Evolutionary conservation across 2,329 filamentous ascomycete species (phyloP).

Genomic region (Penicillium hordei): DNA sequence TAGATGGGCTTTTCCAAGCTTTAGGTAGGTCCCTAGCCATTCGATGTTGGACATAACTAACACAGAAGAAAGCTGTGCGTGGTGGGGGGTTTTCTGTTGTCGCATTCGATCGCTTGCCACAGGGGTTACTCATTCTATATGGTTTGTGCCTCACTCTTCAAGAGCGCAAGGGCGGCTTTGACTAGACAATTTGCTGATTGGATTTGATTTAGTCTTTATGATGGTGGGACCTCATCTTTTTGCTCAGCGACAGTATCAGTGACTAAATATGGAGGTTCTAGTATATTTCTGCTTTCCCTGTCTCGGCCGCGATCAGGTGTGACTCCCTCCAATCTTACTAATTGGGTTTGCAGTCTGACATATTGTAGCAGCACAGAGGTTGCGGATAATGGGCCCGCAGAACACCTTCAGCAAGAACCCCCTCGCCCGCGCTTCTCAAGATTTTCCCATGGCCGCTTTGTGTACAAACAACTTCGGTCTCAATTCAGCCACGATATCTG

Average conservation of each 20-base stretch:
- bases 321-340: background rate
- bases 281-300: background rate
- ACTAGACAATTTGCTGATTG: background rate
- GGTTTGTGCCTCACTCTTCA: background rate
- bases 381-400: background rate
- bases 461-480: background rate
- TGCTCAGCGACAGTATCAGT: background rate
- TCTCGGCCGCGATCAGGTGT: background rate
- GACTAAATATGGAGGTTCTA: background rate
- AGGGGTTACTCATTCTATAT: background rate
- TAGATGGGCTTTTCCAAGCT: background rate
- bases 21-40: background rate
- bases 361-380: background rate
- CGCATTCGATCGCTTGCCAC: background rate
- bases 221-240: background rate
- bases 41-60: background rate
- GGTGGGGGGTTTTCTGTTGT: background rate
- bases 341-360: background rate
- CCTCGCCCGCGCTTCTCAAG: background rate
- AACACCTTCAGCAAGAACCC: background rate
- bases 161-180: background rate
- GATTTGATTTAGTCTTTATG: background rate
- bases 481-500: background rate
- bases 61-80: background rate
- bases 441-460: background rate